Evolutionary conservation across 2,329 filamentous ascomycete genomes (phyloP).

Genomic region (Exserohilum turcica): DNA sequence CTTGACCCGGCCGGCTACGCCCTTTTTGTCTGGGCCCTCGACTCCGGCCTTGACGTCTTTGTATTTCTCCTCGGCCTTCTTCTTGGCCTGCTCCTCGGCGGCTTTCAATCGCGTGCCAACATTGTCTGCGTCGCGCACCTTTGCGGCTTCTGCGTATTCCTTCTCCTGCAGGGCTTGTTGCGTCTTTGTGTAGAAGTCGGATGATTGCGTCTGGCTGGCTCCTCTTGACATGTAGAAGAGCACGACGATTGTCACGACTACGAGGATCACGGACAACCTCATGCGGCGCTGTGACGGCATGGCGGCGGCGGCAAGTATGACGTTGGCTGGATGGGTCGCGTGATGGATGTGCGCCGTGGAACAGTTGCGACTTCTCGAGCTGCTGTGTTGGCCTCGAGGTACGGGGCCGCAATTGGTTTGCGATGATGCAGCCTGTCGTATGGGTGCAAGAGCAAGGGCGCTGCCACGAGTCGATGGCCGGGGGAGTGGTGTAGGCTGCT

Average conservation of each 20-base stretch:
- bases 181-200: conserved; percentile 64
- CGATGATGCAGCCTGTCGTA: background rate
- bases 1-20: conserved; percentile 61
- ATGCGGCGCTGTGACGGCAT: conserved; percentile 63
- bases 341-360: conserved; percentile 3
- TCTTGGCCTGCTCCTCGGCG: conserved; percentile 71
- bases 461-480: background rate
- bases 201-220: conserved; percentile 57
- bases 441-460: background rate
- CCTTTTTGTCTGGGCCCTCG: conserved; percentile 50
- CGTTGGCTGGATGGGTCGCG: conserved; percentile 12
- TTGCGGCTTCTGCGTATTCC: conserved; percentile 46
- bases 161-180: conserved; percentile 55
- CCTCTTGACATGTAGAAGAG: conserved; percentile 75
- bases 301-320: conserved; percentile 16
- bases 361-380: too few relatives aligned
- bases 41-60: conserved; percentile 52
- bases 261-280: conserved; percentile 68
- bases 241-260: conserved; percentile 68
- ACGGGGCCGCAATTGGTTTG: background rate
- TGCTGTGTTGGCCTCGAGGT: background rate
- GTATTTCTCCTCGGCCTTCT: conserved; percentile 69
- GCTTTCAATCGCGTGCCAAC: conserved; percentile 66
- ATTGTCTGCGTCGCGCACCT: conserved; percentile 60
- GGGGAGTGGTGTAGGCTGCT: conserved; percentile 2